Base-by-base conservation (phyloP, 169 alveolate species). In the Ichthyophthirius multifiliis region DNA sequence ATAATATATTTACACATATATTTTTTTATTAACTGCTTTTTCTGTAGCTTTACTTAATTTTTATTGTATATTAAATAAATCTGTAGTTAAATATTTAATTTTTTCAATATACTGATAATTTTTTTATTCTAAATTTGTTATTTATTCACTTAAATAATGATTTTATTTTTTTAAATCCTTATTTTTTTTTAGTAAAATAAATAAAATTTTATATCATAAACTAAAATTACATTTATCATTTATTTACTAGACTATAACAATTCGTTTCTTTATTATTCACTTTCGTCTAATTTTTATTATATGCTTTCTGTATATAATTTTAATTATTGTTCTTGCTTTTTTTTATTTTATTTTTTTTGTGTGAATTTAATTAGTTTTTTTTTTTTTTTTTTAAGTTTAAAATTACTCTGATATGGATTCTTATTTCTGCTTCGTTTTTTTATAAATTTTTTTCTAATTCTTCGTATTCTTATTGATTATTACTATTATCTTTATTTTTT, bases 391-490 rank as follows among this genome's bases (percentile, higher is more conserved):
- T 35, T 16, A 7, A 34, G 41, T 41, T 23, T 13, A 20, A 30
- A 37, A 81, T 12, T 81, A 81, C 86, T 81, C 86, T 71, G 4
- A 81, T 81, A 73, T 81, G 86, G 39, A 71, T 81, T 73, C 86
- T 81, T 16, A 81, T 81, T 37, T 81, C 86, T 1, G 71, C 75
- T 55, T 81, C 86, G 55, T 73, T 55, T 55, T 81, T 81, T 31
- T 55, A 46, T 35, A 81, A 41, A n/a, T 55, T 81, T 81, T 81
- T 39, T 55, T 81, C 86, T 12, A 81, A 43, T 41, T 46, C 48
- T 10, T 81, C 86, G 30, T 81, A 81, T 55, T 81, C 86, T 31
- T 55, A 74, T 45, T 81, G 55, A 16, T 39, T 67, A 41, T 67
- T 45, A 5, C 34, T 44, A 45, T 55, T 65, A 31, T 13, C 31